Base-by-base conservation (phyloP, 1,284 basidiomycete genomes). In the Ceratorhiza oryzae-sativae region DNA sequence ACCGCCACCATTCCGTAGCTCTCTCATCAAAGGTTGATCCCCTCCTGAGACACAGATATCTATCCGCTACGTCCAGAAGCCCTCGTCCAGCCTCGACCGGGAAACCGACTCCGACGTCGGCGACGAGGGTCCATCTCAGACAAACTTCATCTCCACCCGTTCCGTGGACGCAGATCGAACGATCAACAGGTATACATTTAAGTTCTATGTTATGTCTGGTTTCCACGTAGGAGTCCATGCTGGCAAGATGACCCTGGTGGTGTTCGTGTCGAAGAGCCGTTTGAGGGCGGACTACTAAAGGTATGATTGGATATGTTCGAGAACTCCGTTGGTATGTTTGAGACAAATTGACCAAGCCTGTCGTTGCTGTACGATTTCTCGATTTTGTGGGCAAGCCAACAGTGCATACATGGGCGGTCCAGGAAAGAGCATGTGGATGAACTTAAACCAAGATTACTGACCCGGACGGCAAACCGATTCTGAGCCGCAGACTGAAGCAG, bases 251-350 rank as follows among this genome's bases (percentile, higher is more conserved):
- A 27, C 41, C 20, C n/a, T 59, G 9, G 55, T 59, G 12, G 42
- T 49, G 32, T 20, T 71, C 27, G 56, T 71, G 30, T 71, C 67
- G 18, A 59, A 71, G 56, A 59, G 32, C 55, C 67, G 18, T n/a
- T 60, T 13, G 51, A 55, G 3, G 42, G 42, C 27, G 23, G 56
- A 56, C 6, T 58, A 59, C 67, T n/a, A 71, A 71, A 18, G 67
- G 42, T 4, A 36, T 46, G 23, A 45, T 32, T 46, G 30, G 67
- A 42, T 9, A 30, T 23, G 12, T 3, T 8, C 3, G 30, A 55
- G 8, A 34, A 55, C 30, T 6, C 32, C 6, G 51, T n/a, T n/a
- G 51, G 51, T 9, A 34, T 55, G 27, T 71, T 56, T 49, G 56
- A 39, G 55, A 39, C 27, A 39, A 49, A 27, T 45, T 27, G 4